A percentile compares a stretch with the other conserved stretches of the same genome.
phyloP scores from a whole-genome alignment of 345 rosid genomes.

The Arabidopsis arenosa region DNA sequence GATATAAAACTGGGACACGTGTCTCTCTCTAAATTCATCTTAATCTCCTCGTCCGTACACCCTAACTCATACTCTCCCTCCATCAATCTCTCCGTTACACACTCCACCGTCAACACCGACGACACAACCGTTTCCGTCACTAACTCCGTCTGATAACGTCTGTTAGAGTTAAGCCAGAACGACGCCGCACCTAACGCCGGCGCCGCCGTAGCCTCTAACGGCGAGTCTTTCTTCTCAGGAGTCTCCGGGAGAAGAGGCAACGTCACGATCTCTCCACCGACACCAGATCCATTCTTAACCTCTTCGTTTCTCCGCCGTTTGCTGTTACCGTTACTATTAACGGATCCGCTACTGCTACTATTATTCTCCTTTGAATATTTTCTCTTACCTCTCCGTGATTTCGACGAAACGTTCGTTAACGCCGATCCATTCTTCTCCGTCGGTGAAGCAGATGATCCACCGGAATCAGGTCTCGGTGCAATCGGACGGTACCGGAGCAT shows the following conservation, averaged over 20 bases:
- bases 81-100: conserved; percentile 62
- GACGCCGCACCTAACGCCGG: conserved; percentile 23
- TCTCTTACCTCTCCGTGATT: conserved; percentile 51
- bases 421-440: neutral
- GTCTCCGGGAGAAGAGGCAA: conserved; percentile 71
- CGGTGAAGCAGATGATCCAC: conserved; percentile 45
- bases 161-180: conserved; percentile 43
- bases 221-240: conserved; percentile 46
- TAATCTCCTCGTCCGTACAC: conserved; percentile 62
- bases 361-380: conserved; percentile 46
- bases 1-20: conserved; percentile 84
- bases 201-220: neutral
- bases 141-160: conserved; percentile 23
- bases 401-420: conserved; percentile 21
- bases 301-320: conserved; percentile 42
- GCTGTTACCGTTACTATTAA: conserved; percentile 36
- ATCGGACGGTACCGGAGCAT: conserved; percentile 87
- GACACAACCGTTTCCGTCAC: conserved; percentile 28
- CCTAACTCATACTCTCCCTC: conserved; percentile 50
- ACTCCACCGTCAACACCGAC: conserved; percentile 70
- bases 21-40: conserved; percentile 58
- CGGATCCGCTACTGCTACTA: conserved; percentile 40
- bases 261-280: conserved; percentile 46
- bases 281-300: conserved; percentile 37
- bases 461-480: conserved; percentile 69